Base-by-base conservation (phyloP, 1,284 basidiomycete species). In the Meripilus lineatus region DNA sequence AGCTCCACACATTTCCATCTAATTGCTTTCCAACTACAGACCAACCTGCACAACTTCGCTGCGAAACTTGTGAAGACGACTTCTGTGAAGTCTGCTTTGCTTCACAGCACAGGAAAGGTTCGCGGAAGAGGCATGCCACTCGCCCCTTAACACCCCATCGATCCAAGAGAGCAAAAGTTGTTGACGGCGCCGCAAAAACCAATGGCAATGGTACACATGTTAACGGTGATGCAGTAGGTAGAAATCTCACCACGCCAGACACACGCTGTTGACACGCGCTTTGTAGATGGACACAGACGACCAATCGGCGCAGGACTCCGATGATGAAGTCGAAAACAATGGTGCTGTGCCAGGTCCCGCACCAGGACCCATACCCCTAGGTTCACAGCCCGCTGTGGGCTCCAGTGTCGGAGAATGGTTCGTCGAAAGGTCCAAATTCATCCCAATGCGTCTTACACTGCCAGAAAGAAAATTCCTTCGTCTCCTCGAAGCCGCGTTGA, bases 31-130 rank as follows among this genome's bases (percentile, higher is more conserved):
- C 15, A 33, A 24, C 35, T 10, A 33, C 55, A 90, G 87, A 90
- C 67, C 88, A 90, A 63, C 86, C 88, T 44, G 83, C 85, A 6
- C 77, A 87, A 56, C 56, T 89, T 14, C 62, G 69, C 39, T 90
- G 88, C 54, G 78, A 83, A 56, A 70, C 74, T 8, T 90, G 88
- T 57, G 64, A 55, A 5, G 87, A 90, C 59, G 64, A 71, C 26
- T 90, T 80, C 56, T 90, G 88, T 50, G 82, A 89, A 59, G 87
- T 90, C 18, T 90, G 88, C 66, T 90, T 84, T 60, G 75, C 83
- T 10, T 76, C 86, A 0, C 85, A 86, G 57, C 88, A 90, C 61
- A 70, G 87, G 39, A 90, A 89, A 55, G 88, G 88, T 14, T 71
- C 78, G 3, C 72, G 88, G 38, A 88, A 82, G 62, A 60, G 61